These are phyloP conservation scores for Vigna trinervia DNA, from an alignment of 306 rosid species.

Conservation along the genomic window DNA sequence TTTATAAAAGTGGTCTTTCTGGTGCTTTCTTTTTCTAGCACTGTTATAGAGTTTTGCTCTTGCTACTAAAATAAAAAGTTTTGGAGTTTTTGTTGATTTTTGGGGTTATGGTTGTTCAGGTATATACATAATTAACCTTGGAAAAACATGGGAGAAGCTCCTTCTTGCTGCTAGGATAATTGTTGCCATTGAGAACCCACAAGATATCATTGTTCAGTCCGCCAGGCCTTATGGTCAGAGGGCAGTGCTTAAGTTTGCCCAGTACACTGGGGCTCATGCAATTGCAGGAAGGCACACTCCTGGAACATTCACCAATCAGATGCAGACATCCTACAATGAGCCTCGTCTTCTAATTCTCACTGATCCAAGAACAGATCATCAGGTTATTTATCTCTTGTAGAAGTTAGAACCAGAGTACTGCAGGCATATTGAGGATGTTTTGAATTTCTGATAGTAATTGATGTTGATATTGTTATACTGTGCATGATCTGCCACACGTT, in stretches of 20 bases:
- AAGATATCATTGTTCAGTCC: constrained; percentile 74
- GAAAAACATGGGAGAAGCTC: constrained; percentile 79
- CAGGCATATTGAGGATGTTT: not conserved
- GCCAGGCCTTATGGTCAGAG: constrained; percentile 86
- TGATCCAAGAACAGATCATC: constrained; percentile 84
- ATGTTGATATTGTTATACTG: not conserved
- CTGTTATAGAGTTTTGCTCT: not conserved
- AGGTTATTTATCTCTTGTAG: constrained; percentile 55
- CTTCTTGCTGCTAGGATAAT: constrained; percentile 82
- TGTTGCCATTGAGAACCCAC: constrained; percentile 77
- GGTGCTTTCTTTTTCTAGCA: not conserved
- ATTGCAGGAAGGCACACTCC: constrained; percentile 85
- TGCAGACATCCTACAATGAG: constrained; percentile 78
- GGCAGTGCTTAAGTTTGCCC: constrained; percentile 79
- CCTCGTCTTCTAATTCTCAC: constrained; percentile 88
- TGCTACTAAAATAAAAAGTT: not conserved
- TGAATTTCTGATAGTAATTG: not conserved
- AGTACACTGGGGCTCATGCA: constrained; percentile 75
- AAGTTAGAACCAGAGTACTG: not conserved
- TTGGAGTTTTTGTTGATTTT: constrained; percentile 19
- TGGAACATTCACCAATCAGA: constrained; percentile 83
- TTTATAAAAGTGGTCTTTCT: too few relatives aligned
- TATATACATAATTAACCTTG: constrained; percentile 78
- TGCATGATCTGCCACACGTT: not conserved
- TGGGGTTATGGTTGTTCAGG: constrained; percentile 45